Percentiles rank a stretch among this genome's conserved stretches.
Conservation (phyloP, 1,139 yeast species). For the Protomyces arabidopsidicola region DNA sequence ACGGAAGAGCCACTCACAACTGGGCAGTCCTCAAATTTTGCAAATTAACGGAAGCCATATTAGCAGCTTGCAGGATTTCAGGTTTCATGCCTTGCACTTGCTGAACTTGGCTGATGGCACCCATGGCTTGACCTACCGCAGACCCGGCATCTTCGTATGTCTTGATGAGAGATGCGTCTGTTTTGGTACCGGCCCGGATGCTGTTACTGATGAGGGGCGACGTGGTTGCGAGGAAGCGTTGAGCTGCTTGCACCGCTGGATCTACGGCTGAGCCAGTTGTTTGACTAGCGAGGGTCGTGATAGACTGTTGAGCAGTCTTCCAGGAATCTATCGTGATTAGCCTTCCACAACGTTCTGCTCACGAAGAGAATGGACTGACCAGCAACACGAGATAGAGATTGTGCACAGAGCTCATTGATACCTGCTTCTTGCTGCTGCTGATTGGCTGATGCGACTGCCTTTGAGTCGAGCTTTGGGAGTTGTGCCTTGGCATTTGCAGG, state of each 20-base stretch:
- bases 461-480: constrained; percentile 16
- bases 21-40: constrained; percentile 22
- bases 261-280: constrained; percentile 3
- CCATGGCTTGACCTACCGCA: constrained; percentile 25
- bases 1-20: not conserved
- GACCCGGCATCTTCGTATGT: constrained; percentile 19
- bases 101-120: constrained; percentile 16
- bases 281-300: constrained; percentile 3
- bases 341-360: not conserved
- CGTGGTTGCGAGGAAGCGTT: constrained; percentile 6
- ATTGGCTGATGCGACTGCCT: constrained; percentile 13
- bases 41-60: constrained; percentile 14
- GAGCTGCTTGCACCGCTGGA: constrained; percentile 25
- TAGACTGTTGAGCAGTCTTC: constrained; percentile 17
- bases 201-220: not conserved
- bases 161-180: constrained; percentile 10
- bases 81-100: constrained; percentile 13
- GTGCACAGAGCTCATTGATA: constrained; percentile 23
- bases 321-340: constrained; percentile 1
- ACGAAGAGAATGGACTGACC: not conserved
- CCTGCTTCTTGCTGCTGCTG: constrained; percentile 20
- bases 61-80: constrained; percentile 8
- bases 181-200: constrained; percentile 9
- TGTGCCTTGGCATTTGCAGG: not conserved
- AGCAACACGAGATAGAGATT: constrained; percentile 14